phyloP scores from a whole-genome alignment of 768 basidiomycete genomes.

The Panellus pusillus region DNA sequence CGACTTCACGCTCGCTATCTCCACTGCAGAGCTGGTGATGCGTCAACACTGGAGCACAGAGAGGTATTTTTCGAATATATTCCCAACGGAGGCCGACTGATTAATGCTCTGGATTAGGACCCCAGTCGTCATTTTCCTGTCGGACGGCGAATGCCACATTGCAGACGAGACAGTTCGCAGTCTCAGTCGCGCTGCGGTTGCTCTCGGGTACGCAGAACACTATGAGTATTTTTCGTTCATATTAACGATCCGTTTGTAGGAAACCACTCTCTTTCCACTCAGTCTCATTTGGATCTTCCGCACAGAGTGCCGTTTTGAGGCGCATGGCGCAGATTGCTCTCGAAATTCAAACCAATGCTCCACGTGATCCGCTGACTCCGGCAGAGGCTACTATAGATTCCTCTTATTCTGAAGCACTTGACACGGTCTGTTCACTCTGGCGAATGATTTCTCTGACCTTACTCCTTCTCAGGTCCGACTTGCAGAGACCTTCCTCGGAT shows the following conservation, averaged over 20 bases:
- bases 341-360: conserved; percentile 42
- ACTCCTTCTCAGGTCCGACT: conserved; percentile 41
- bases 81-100: neutral
- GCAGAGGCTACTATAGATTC: conserved; percentile 35
- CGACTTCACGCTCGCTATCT: conserved; percentile 42
- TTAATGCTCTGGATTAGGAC: conserved; percentile 26
- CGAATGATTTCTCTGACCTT: neutral
- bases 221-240: neutral
- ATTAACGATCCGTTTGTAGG: conserved; percentile 24
- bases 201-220: conserved; percentile 40
- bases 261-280: conserved; percentile 54
- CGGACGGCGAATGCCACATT: conserved; percentile 52
- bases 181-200: conserved; percentile 41
- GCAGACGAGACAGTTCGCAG: conserved; percentile 40
- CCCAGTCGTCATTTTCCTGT: conserved; percentile 55
- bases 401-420: conserved; percentile 46
- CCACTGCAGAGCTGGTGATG: conserved; percentile 35
- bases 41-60: conserved; percentile 50
- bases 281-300: conserved; percentile 45
- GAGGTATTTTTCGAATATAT: conserved; percentile 31
- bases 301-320: conserved; percentile 28
- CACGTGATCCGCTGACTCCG: conserved; percentile 38
- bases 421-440: conserved; percentile 39
- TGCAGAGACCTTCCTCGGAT: conserved; percentile 50
- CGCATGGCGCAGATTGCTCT: conserved; percentile 48